These are phyloP conservation scores for Crithidia acanthocephali DNA, from an alignment of 208 protist genomes.

Conservation along the genomic window DNA sequence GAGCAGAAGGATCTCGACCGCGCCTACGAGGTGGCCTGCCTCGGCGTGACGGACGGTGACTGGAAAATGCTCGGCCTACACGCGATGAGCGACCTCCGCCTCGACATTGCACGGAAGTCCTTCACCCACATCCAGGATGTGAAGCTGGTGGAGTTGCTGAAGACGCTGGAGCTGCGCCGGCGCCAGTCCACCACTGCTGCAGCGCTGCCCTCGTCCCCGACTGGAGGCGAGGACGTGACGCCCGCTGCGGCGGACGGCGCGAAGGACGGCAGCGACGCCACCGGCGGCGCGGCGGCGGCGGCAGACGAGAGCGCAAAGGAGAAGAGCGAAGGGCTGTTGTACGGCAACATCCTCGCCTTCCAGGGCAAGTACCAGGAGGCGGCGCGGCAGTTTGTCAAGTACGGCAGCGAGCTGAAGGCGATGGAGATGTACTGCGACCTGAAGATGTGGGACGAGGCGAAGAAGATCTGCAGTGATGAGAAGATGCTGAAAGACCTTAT, in stretches of 20 bases:
- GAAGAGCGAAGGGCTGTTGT: conserved; percentile 48
- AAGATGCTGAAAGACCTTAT: conserved; percentile 91
- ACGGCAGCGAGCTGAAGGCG: conserved; percentile 68
- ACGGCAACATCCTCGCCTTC: conserved; percentile 93
- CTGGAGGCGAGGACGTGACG: conserved; percentile 9
- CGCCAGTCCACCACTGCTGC: conserved; percentile 42
- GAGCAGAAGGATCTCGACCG: conserved; percentile 89
- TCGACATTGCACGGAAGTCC: conserved; percentile 92
- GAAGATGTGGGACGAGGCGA: conserved; percentile 94
- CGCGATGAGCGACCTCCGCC: conserved; percentile 87
- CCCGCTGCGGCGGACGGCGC: not conserved
- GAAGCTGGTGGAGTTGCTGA: conserved; percentile 93
- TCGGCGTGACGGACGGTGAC: conserved; percentile 94
- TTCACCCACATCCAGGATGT: conserved; percentile 95
- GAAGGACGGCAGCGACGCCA: not conserved
- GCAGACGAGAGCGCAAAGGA: conserved; percentile 19
- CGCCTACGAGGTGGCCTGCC: conserved; percentile 93
- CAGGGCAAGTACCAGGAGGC: conserved; percentile 95
- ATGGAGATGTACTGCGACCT: conserved; percentile 97
- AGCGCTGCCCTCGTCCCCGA: not conserved
- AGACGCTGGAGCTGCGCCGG: conserved; percentile 79
- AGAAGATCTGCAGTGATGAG: conserved; percentile 89
- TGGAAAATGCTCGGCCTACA: conserved; percentile 95
- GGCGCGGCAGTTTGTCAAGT: conserved; percentile 87
- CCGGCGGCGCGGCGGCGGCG: not conserved